Evolutionary conservation across 2,329 filamentous ascomycete genomes (phyloP), one percentile per base, ranked within the genome.

Genomic region (Trichoderma afroharzianum): DNA sequence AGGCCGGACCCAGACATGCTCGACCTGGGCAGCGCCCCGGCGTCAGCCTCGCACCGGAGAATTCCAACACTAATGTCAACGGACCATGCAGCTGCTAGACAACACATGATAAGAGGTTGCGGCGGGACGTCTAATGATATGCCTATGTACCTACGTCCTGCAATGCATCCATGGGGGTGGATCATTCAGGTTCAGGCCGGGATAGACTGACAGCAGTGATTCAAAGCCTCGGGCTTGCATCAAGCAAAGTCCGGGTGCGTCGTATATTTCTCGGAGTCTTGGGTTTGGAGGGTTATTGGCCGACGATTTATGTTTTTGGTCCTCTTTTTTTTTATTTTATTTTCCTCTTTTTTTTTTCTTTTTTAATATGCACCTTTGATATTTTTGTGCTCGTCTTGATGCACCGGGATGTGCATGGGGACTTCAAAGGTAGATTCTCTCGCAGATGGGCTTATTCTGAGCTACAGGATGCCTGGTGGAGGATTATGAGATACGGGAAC

Each of bases 1-100:
- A 98, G 83, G 95, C 91, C 64, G 95, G 95, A n/a, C 94, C 95
- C 74, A 90, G 95, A 80, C 95, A 95, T 81, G 87, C 95, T 79
- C 88, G 95, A 72, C 86, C 87, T 14, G 88, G 88, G 63, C 87
- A 89, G 80, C 86, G 88, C 78, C 85, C 87, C 57, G 87, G 87
- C 59, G 88, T 90, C 75, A 90, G 83, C 78, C 82, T 90, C 74
- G 83, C 83, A 39, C 84, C 86, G 26, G 88, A 90, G 78, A 86
- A 84, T 73, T 82, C 85, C 73, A 89, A 87, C 81, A 90, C 87
- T 72, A 88, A 88, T 76, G 82, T 83, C 68, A 83, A 82, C 76
- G 87, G 87, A 24, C 83, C 85, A 72, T 90, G 88, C 81, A 85
- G 84, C 76, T 90, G 88, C 82, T 90, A 86, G 75, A 76, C 74